A percentile compares a stretch with the other conserved stretches of the same genome.
phyloP scores from a whole-genome alignment of 176 grass and related monocot genomes.

The Oryza longistaminata region DNA sequence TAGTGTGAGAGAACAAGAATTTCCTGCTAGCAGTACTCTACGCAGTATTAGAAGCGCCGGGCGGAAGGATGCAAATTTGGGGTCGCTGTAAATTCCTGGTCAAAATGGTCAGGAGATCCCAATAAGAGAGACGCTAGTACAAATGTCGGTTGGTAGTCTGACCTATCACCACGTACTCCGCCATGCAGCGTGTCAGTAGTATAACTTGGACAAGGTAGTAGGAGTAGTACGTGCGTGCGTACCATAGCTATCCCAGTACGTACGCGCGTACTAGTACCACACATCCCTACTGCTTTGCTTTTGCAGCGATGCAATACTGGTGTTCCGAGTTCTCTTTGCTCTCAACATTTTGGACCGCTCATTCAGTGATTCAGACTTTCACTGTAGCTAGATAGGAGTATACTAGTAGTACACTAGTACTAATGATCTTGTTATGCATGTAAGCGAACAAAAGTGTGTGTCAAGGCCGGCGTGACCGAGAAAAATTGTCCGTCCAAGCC shows the following conservation, averaged over 20 bases:
- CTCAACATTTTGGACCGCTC: not conserved
- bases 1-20: not conserved
- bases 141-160: conserved; percentile 7
- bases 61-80: not conserved
- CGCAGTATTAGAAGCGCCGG: not conserved
- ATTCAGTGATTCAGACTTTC: not conserved
- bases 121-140: not conserved
- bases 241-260: not conserved
- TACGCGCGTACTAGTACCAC: not conserved
- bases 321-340: not conserved
- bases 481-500: not conserved
- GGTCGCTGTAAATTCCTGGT: not conserved
- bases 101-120: conserved; percentile 17
- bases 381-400: not conserved
- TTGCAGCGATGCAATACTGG: not conserved
- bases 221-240: not conserved
- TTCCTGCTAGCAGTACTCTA: not conserved
- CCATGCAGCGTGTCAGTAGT: not conserved
- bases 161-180: conserved; percentile 1
- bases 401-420: not conserved
- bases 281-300: not conserved
- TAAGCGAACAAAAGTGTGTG: not conserved
- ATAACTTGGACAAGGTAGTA: not conserved
- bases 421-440: not conserved
- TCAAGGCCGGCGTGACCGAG: conserved; percentile 2